These are phyloP conservation scores for Drechslera avenae DNA, from an alignment of 2,329 filamentous ascomycete species.

Conservation along the genomic window DNA sequence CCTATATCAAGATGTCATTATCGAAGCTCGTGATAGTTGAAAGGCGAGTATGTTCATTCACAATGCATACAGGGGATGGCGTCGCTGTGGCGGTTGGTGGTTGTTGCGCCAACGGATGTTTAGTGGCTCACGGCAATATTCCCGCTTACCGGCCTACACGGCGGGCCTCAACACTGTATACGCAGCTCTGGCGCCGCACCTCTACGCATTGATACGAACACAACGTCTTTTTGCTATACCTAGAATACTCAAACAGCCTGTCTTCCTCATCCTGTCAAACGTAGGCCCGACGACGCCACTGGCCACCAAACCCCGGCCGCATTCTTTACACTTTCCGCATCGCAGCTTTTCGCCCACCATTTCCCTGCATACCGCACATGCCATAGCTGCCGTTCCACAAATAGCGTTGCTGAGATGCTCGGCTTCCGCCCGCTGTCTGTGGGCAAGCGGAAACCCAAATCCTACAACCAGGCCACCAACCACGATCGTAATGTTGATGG, in stretches of 20 bases:
- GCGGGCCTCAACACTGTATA: background rate
- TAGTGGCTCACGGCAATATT: constrained; percentile 12
- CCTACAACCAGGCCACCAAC: constrained; percentile 37
- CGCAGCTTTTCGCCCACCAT: background rate
- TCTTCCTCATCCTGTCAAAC: background rate
- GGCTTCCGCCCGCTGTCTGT: constrained; percentile 46
- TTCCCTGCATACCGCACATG: constrained; percentile 8
- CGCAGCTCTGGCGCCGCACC: background rate
- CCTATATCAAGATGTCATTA: too few species aligned
- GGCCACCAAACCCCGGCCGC: background rate
- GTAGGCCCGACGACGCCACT: background rate
- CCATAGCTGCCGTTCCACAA: constrained; percentile 1
- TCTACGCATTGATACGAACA: constrained; percentile 14
- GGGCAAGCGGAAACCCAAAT: constrained; percentile 45
- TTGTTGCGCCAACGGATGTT: constrained; percentile 17
- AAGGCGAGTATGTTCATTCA: too few species aligned
- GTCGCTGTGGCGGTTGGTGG: background rate
- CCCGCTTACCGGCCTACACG: constrained; percentile 8
- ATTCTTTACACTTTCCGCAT: background rate
- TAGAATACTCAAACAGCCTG: background rate
- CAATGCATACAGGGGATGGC: too few species aligned
- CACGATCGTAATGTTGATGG: constrained; percentile 42
- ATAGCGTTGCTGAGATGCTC: constrained; percentile 30
- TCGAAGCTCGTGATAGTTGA: too few species aligned
- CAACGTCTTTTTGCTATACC: background rate